Percentiles rank a stretch among this genome's conserved stretches.
Conservation (phyloP, 176 grass and related monocot species). For the Avena eriantha region DNA sequence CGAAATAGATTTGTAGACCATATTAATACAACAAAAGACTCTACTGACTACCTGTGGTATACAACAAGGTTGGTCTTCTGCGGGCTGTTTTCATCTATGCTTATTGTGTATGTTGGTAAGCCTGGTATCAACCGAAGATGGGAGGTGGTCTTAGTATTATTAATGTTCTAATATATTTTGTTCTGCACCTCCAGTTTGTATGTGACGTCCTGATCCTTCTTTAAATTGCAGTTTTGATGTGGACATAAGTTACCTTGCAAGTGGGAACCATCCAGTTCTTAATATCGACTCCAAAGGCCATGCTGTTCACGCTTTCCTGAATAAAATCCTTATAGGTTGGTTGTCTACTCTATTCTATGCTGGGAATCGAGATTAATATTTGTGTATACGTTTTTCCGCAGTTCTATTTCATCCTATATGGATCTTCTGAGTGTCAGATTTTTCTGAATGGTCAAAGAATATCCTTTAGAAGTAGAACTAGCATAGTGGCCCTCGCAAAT, state of each 20-base stretch:
- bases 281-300: constrained; percentile 83
- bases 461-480: constrained; percentile 24
- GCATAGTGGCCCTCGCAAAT: too few species aligned
- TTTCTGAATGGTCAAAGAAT: constrained; percentile 15
- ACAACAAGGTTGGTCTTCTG: constrained; percentile 74
- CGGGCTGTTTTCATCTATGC: constrained; percentile 30
- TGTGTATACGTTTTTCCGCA: constrained; percentile 28
- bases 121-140: neutral
- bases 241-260: constrained; percentile 52
- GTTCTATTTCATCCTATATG: constrained; percentile 26
- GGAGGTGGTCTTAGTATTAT: constrained; percentile 20
- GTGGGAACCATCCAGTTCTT: constrained; percentile 53
- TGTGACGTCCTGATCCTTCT: constrained; percentile 12
- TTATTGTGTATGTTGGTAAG: constrained; percentile 1
- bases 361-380: constrained; percentile 2
- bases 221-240: constrained; percentile 66
- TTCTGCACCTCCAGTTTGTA: constrained; percentile 21
- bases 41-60: constrained; percentile 98
- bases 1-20: constrained; percentile 81
- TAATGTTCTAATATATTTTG: constrained; percentile 37
- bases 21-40: constrained; percentile 96
- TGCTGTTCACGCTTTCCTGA: constrained; percentile 86
- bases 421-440: constrained; percentile 26
- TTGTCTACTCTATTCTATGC: constrained; percentile 26
- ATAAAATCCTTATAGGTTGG: constrained; percentile 76